Evolutionary conservation across 257 asterid species (phyloP).

Genomic region (Henckelia pumila): DNA sequence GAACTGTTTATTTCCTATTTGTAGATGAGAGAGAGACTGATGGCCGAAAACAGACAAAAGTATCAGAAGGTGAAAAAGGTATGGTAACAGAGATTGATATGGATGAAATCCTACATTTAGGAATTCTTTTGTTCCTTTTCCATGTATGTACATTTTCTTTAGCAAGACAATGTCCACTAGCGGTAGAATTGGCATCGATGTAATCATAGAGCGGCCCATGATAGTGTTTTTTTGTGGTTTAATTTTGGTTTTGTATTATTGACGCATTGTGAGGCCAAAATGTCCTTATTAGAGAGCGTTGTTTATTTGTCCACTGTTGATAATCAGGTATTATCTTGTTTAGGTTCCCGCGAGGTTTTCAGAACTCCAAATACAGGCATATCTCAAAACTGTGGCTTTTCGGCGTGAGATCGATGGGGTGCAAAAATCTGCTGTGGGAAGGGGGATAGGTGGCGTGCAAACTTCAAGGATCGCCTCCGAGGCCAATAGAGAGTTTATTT

Average conservation of each 20-base stretch:
- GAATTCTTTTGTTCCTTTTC: not conserved
- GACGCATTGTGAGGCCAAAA: not conserved
- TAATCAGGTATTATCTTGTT: constrained; percentile 23
- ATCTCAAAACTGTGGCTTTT: constrained; percentile 96
- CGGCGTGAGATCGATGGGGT: constrained; percentile 95
- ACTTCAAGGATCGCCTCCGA: constrained; percentile 96
- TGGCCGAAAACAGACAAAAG: constrained; percentile 97
- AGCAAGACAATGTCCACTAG: not conserved
- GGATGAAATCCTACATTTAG: not conserved
- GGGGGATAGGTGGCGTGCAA: constrained; percentile 84
- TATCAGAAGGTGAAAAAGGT: constrained; percentile 99
- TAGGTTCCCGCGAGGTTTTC: constrained; percentile 92
- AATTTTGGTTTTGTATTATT: not conserved
- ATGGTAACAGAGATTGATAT: not conserved
- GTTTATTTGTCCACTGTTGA: not conserved
- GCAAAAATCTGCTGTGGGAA: constrained; percentile 90
- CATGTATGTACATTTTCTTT: not conserved
- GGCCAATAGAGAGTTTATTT: constrained; percentile 90
- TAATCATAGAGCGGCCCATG: not conserved
- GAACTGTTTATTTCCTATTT: constrained; percentile 28
- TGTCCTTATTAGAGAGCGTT: not conserved
- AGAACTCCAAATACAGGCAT: constrained; percentile 91
- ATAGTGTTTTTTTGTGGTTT: not conserved
- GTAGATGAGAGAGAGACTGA: constrained; percentile 98
- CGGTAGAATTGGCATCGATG: not conserved